phyloP scores from a whole-genome alignment of 257 asterid species.

The Anisodus tanguticus region DNA sequence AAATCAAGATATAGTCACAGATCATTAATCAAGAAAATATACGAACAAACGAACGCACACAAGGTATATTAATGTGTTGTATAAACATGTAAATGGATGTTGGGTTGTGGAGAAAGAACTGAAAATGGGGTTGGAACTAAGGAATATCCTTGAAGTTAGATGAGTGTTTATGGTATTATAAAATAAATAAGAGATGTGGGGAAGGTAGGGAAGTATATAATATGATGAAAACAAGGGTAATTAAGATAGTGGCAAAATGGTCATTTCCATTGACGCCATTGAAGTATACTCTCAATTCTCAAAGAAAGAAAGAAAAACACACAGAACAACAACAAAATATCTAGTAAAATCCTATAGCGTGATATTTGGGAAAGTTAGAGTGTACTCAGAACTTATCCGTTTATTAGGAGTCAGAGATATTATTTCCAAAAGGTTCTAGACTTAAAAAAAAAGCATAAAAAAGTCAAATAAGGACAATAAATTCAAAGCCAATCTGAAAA shows the following conservation, averaged over 20 bases:
- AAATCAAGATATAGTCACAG: not conserved
- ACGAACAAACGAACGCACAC: slow-evolving; percentile 27
- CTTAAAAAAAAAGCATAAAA: no score
- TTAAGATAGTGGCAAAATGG: slow-evolving; percentile 30
- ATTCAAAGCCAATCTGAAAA: no score
- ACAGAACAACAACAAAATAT: no score
- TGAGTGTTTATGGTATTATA: slow-evolving; percentile 9
- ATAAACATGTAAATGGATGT: not conserved
- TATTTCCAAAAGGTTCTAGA: no score
- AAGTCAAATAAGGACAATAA: no score
- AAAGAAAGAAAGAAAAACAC: not conserved
- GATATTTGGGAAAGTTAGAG: no score
- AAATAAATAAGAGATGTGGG: slow-evolving; percentile 15
- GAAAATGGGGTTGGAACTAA: slow-evolving; percentile 35
- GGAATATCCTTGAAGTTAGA: slow-evolving; percentile 29
- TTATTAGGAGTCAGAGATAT: no score
- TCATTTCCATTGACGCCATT: slow-evolving; percentile 30
- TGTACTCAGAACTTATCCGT: no score
- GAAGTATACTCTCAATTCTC: not conserved
- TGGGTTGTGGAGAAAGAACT: slow-evolving; percentile 5
- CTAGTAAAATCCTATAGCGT: no score
- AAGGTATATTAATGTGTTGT: not conserved
- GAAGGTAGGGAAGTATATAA: not conserved
- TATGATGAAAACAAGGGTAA: not conserved
- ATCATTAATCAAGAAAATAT: slow-evolving; percentile 1